Conservation (phyloP, 106 monocot species). For the Acorus calamus region DNA sequence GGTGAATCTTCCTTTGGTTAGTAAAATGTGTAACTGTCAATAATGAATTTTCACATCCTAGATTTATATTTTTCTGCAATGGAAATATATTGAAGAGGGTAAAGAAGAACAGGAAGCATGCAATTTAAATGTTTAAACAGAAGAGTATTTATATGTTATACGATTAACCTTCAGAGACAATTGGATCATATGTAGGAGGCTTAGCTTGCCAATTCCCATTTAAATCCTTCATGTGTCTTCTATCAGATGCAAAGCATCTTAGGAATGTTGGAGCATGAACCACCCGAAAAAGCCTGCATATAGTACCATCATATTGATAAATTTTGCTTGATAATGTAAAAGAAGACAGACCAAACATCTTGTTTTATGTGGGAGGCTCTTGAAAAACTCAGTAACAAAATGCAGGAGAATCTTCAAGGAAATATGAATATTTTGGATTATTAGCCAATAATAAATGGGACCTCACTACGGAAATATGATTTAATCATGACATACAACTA, state of each 20-base stretch:
- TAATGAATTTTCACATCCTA: too few relatives aligned
- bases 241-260: slow-evolving; percentile 70
- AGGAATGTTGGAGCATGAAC: slow-evolving; percentile 78
- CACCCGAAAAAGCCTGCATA: slow-evolving; percentile 71
- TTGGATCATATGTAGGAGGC: slow-evolving; percentile 69
- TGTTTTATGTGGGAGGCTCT: too few relatives aligned
- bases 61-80: too few relatives aligned
- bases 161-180: slow-evolving; percentile 65
- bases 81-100: neutral
- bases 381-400: too few relatives aligned
- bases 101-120: neutral
- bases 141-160: neutral
- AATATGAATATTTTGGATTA: too few relatives aligned
- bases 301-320: neutral
- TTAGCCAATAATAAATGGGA: too few relatives aligned
- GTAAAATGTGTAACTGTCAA: too few relatives aligned
- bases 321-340: neutral
- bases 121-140: neutral
- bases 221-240: slow-evolving; percentile 85
- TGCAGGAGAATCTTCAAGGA: too few relatives aligned
- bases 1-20: too few relatives aligned
- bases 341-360: too few relatives aligned
- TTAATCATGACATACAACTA: too few relatives aligned
- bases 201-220: slow-evolving; percentile 59
- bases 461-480: too few relatives aligned